Conservation (phyloP, 1,139 yeast genomes). For the Suhomyces terraborum region DNA sequence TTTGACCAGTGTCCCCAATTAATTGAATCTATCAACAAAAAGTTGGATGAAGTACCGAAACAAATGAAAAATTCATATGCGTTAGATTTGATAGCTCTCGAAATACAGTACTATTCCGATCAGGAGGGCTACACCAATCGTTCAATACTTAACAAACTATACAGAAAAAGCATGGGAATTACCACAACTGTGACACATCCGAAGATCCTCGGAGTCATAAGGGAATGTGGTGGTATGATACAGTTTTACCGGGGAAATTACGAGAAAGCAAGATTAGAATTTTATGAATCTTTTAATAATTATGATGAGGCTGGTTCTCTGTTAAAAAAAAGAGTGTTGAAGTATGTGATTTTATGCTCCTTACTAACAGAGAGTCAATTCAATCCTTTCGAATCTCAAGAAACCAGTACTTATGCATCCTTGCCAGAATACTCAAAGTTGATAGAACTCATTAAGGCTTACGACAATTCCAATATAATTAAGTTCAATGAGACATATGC, state of each 20-base stretch:
- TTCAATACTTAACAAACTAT: slow-evolving; percentile 46
- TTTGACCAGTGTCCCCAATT: slow-evolving; percentile 40
- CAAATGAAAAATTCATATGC: slow-evolving; percentile 47
- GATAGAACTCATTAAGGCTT: slow-evolving; percentile 33
- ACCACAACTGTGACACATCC: slow-evolving; percentile 77
- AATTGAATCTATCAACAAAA: slow-evolving; percentile 42
- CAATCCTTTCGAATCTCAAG: slow-evolving; percentile 67
- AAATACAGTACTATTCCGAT: slow-evolving; percentile 53
- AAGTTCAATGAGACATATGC: slow-evolving; percentile 22
- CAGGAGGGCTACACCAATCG: slow-evolving; percentile 31
- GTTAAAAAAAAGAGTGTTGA: slow-evolving; percentile 55
- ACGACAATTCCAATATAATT: slow-evolving; percentile 32
- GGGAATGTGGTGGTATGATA: slow-evolving; percentile 76
- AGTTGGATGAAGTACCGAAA: slow-evolving; percentile 43
- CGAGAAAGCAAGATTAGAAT: slow-evolving; percentile 62
- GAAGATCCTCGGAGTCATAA: slow-evolving; percentile 64
- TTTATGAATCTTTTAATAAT: slow-evolving; percentile 72
- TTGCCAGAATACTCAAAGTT: slow-evolving; percentile 38
- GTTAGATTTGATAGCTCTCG: slow-evolving; percentile 66
- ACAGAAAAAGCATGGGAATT: slow-evolving; percentile 49
- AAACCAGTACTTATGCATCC: slow-evolving; percentile 50
- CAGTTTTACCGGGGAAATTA: slow-evolving; percentile 62
- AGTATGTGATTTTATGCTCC: slow-evolving; percentile 64
- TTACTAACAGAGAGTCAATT: slow-evolving; percentile 64
- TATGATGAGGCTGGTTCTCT: slow-evolving; percentile 79